Evolutionary conservation across 2,329 filamentous ascomycete species (phyloP), one percentile per base, ranked within the genome.

Genomic region (Pseudopyrenochaeta lycopersici): DNA sequence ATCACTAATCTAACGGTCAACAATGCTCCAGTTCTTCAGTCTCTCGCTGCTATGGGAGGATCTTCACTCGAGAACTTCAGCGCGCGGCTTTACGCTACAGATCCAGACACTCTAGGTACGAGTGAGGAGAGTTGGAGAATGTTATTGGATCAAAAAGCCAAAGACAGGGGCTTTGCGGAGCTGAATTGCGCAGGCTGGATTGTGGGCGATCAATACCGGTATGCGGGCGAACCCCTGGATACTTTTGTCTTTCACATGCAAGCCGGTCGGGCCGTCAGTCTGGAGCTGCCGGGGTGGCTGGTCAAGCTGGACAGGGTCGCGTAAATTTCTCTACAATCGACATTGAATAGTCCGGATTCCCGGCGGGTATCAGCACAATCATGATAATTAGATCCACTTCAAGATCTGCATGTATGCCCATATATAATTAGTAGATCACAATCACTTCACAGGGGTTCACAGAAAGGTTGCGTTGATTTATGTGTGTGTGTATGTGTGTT

Each of bases 131-230:
- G 17, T 1, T 71, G 64, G 66, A 62, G 51, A 20, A 54, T 69
- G 12, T 21, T 59, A 33, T 21, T 60, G 12, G 64, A 68, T 21
- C 51, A 58, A n/a, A 48, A 41, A 10, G 44, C 46, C 12, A 44
- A 30, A 1, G 42, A 46, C 11, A 47, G 46, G 18, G 39, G 46
- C 2, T 69, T 64, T 36, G 63, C 64, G 20, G 64, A 64, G 14
- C 32, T 67, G 36, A 44, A 62, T 1, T 69, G 67, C 31, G 54
- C 54, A 20, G 64, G 56, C 38, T 70, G 66, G 66, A 62, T 58
- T 17, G 38, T 46, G 49, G 54, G 54, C 2, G 67, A 71, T 51
- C 12, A 33, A 3, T 53, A 46, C 29, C 46, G 66, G 40, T 70
- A 67, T 53, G 49, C 53, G 11, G 46, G 60, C 11, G 56, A 59